These are phyloP conservation scores for Metarhizium guizhouense DNA, from an alignment of 2,329 filamentous ascomycete genomes.

Conservation along the genomic window DNA sequence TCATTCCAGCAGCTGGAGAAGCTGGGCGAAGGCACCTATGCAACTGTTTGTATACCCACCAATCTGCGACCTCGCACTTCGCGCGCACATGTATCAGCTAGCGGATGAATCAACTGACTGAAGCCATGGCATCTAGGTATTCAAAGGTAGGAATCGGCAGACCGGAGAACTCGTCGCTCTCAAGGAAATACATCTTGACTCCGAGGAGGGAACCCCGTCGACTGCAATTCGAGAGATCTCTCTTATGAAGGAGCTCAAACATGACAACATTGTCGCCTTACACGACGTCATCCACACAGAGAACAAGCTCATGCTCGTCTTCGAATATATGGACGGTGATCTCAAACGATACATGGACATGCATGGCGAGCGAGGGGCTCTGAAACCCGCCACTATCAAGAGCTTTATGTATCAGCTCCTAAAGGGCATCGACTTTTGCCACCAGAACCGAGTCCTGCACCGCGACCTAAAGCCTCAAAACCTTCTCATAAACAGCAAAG, in stretches of 20 bases:
- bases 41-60: slow-evolving; percentile 58
- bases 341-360: slow-evolving; percentile 99
- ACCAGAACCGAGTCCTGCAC: slow-evolving; percentile 92
- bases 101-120: slow-evolving; percentile 8
- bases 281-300: slow-evolving; percentile 99
- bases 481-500: slow-evolving; percentile 86
- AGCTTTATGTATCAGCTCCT: slow-evolving; percentile 98
- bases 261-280: slow-evolving; percentile 94
- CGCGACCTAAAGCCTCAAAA: slow-evolving; percentile 96
- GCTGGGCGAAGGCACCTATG: slow-evolving; percentile 97
- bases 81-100: background rate
- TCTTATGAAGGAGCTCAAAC: slow-evolving; percentile 98
- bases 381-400: slow-evolving; percentile 89
- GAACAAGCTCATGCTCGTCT: slow-evolving; percentile 99
- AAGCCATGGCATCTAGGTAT: slow-evolving; percentile 53
- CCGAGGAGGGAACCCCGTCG: slow-evolving; percentile 92
- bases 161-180: slow-evolving; percentile 93
- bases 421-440: slow-evolving; percentile 93
- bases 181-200: slow-evolving; percentile 98
- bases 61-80: background rate
- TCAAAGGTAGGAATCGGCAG: slow-evolving; percentile 95
- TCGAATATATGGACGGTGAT: slow-evolving; percentile 98
- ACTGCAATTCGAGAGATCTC: slow-evolving; percentile 98
- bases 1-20: slow-evolving; percentile 99
- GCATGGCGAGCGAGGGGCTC: slow-evolving; percentile 76